Conservation (phyloP, 2,329 filamentous ascomycete species). For the Nigrospora oryzae region DNA sequence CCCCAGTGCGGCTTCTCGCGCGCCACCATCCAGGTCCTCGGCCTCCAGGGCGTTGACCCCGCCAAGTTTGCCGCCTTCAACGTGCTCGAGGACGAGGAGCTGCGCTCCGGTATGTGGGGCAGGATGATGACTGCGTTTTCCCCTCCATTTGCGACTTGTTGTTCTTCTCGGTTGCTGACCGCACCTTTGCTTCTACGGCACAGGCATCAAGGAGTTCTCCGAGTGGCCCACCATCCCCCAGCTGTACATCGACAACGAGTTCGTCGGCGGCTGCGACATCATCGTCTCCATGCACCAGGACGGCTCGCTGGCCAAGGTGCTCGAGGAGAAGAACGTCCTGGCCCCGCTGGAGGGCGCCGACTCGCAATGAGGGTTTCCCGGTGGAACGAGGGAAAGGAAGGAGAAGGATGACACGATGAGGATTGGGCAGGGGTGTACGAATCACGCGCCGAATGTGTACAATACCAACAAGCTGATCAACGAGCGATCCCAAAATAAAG, state of each 20-base stretch:
- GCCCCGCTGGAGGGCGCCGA: constrained; percentile 43
- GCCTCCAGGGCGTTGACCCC: constrained; percentile 90
- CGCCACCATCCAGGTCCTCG: constrained; percentile 89
- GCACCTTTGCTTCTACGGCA: neutral
- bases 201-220: constrained; percentile 97
- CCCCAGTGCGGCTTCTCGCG: constrained; percentile 96
- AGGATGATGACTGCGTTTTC: too few relatives aligned
- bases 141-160: too few relatives aligned
- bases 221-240: constrained; percentile 99
- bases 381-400: too few relatives aligned
- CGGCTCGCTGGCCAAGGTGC: constrained; percentile 81
- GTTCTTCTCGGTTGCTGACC: too few relatives aligned
- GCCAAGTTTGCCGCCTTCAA: constrained; percentile 97
- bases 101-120: constrained; percentile 60
- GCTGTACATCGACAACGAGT: constrained; percentile 91
- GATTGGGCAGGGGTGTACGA: too few relatives aligned
- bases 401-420: too few relatives aligned
- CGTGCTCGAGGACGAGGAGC: constrained; percentile 82
- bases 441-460: too few relatives aligned
- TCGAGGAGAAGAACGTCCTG: constrained; percentile 88
- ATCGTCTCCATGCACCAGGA: constrained; percentile 95
- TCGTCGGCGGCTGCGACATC: constrained; percentile 96
- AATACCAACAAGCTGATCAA: too few relatives aligned
- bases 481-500: too few relatives aligned
- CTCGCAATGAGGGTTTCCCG: neutral